Conservation (phyloP, 176 grass and related monocot genomes). For the Alopecurus myosuroides region DNA sequence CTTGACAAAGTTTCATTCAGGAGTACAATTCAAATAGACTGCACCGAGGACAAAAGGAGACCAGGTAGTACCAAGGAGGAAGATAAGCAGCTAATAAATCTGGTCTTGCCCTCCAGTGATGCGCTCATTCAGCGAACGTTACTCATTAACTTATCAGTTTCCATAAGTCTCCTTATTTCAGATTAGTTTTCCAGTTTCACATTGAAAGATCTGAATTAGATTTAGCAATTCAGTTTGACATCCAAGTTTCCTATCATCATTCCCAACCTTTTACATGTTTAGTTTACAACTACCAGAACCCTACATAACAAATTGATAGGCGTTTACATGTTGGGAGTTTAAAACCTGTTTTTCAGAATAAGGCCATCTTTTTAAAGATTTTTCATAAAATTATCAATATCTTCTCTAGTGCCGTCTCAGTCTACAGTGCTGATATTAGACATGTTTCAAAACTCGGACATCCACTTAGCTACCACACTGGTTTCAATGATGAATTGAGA, state of each 20-base stretch:
- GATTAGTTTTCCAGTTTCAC: background rate
- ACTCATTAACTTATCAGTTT: background rate
- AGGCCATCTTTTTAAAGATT: background rate
- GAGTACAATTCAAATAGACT: background rate
- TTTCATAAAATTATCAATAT: background rate
- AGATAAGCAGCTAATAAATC: background rate
- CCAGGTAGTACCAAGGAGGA: background rate
- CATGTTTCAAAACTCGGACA: background rate
- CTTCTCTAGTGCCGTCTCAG: background rate
- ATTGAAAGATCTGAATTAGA: background rate
- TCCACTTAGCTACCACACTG: background rate
- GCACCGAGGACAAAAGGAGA: background rate
- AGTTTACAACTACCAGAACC: background rate
- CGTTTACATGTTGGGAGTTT: background rate
- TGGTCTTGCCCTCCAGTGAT: slow-evolving; percentile 8
- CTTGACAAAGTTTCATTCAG: background rate
- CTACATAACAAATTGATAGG: background rate
- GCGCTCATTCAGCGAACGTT: background rate
- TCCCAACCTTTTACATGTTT: background rate
- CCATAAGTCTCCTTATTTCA: background rate
- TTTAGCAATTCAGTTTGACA: background rate
- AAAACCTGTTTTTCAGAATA: background rate
- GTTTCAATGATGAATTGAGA: background rate
- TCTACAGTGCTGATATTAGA: background rate
- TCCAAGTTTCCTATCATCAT: background rate